Base-by-base conservation (phyloP, 73 alveolate genomes). In the Paramecium primaurelia region DNA sequence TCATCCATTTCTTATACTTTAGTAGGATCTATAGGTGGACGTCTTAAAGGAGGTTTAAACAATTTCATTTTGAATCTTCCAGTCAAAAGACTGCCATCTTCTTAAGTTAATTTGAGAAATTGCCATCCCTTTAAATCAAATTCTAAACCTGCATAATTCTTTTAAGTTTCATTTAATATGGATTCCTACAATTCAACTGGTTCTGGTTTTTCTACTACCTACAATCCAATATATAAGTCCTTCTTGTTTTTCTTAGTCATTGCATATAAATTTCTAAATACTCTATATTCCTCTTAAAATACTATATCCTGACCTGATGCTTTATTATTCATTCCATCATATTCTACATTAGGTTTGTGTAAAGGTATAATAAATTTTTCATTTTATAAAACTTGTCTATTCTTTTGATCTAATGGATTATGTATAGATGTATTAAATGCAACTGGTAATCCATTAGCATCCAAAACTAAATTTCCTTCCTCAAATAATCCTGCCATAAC, bases 401-500 rank as follows among this genome's bases (percentile, higher is more conserved):
- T 89, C 45, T 89, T 83, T 36, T 16, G 40, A 92, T 49, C 88
- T 5, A 90, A 71, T 5, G 96, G 92, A 69, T 93, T 93, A 14
- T 86, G 92, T 5, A 92, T 77, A 14, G 90, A 59, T 2, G 94
- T 93, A 64, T 60, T 93, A 89, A 92, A 93, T 20, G 83, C 47
- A 26, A 93, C 92, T 8, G 80, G 84, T 2, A 86, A 18, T 8
- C 88, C 88, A 34, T 71, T 92, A 12, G 92, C 97, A 60, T 95
- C 93, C 47, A 92, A 59, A 6, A 95, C 98, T 22, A 96, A 86
- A 22, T 75, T 87, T 12, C 85, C 94, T 4, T 95, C 97, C 80
- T 95, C 97, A 32, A 94, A 92, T 12, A 97, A 44, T 37, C 97
- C 80, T 1, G 97, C 95, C 60, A 92, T 87, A 9, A 97, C 96